Percentiles rank a stretch among this genome's conserved stretches.
These are phyloP conservation scores for Podaxis mareebaensis DNA, from an alignment of 768 basidiomycete species.

Conservation along the genomic window DNA sequence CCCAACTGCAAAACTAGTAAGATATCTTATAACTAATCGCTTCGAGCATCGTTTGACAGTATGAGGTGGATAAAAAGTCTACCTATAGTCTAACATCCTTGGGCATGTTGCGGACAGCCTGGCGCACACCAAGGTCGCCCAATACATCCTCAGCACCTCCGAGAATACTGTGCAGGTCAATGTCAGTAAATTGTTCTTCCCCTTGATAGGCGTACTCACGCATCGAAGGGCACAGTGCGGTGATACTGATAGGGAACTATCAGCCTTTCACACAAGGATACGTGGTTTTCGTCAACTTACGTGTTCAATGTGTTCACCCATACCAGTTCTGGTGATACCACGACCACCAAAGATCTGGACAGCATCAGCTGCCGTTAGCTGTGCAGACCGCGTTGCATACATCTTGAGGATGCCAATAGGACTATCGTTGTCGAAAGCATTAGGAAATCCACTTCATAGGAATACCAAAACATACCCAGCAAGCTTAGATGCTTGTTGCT, in stretches of 20 bases:
- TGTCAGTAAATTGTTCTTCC: background rate
- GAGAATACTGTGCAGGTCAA: conserved; percentile 42
- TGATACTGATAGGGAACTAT: conserved; percentile 46
- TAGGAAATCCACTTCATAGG: conserved; percentile 6
- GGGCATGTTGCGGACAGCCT: conserved; percentile 77
- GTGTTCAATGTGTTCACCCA: conserved; percentile 74
- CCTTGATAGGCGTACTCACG: conserved; percentile 34
- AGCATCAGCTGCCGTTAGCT: conserved; percentile 67
- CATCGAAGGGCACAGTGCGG: conserved; percentile 65
- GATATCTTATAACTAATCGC: background rate
- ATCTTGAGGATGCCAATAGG: conserved; percentile 75
- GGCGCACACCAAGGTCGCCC: conserved; percentile 79
- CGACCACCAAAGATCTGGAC: conserved; percentile 89
- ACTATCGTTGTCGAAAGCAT: conserved; percentile 28
- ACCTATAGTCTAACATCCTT: conserved; percentile 60
- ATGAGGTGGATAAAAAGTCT: conserved; percentile 1
- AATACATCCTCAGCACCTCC: conserved; percentile 86
- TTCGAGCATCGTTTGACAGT: background rate
- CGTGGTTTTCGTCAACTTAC: conserved; percentile 26
- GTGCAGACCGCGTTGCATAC: conserved; percentile 60
- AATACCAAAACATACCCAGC: conserved; percentile 54
- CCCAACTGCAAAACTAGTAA: background rate
- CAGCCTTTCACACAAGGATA: conserved; percentile 20
- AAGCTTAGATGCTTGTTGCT: conserved; percentile 71
- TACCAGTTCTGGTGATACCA: conserved; percentile 80